phyloP scores from a whole-genome alignment of 2,329 filamentous ascomycete species.

The Trichoderma atrobrunneum region DNA sequence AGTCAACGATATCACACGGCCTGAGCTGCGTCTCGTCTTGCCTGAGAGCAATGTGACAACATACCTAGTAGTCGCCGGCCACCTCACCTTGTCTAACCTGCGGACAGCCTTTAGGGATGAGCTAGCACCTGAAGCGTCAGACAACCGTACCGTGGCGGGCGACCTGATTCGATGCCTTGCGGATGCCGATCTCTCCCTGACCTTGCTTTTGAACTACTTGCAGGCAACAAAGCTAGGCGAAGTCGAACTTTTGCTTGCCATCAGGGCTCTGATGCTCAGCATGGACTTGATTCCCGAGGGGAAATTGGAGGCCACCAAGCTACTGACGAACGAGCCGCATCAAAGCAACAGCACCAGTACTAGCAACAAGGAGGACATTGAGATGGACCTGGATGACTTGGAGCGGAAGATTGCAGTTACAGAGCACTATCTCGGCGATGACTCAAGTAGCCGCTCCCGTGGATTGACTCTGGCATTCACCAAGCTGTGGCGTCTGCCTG shows the following conservation, averaged over 20 bases:
- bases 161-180: conserved; percentile 62
- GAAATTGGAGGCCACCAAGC: conserved; percentile 33
- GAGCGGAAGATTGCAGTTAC: conserved; percentile 66
- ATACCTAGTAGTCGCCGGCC: conserved; percentile 59
- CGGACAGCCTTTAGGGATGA: conserved; percentile 55
- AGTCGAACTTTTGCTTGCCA: conserved; percentile 63
- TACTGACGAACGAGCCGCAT: conserved; percentile 32
- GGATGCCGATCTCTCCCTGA: conserved; percentile 65
- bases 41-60: conserved; percentile 54
- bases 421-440: conserved; percentile 63
- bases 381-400: conserved; percentile 57
- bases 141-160: conserved; percentile 50
- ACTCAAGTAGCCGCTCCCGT: conserved; percentile 59
- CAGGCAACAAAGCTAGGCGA: conserved; percentile 63
- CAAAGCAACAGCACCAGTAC: conserved; percentile 22
- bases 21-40: conserved; percentile 36
- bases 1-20: conserved; percentile 36
- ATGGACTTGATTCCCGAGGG: conserved; percentile 57
- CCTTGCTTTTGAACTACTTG: conserved; percentile 64
- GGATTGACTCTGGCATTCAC: conserved; percentile 66
- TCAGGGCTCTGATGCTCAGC: conserved; percentile 66
- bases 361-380: conserved; percentile 35
- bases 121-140: conserved; percentile 42
- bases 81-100: conserved; percentile 58
- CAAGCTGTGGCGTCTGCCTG: conserved; percentile 66